Evolutionary conservation across 208 protist genomes (phyloP), one percentile per base, ranked within the genome.

Genomic region (Leishmania tropica): DNA sequence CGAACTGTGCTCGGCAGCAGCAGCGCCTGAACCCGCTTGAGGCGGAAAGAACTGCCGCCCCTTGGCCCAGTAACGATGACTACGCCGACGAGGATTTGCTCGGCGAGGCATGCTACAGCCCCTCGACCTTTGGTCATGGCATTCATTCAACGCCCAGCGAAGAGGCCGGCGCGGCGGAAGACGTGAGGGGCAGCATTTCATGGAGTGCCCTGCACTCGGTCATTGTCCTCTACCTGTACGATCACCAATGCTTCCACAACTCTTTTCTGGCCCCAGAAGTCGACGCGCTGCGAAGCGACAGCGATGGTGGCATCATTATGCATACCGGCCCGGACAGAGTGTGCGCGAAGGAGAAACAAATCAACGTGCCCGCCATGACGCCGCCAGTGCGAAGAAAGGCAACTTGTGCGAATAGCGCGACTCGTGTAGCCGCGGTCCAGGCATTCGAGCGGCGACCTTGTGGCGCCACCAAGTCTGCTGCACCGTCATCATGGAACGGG

Each of bases 181-280:
- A 68, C 31, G 62, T 15, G 31, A 35, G 31, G 15, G 31, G 15
- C 31, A 68, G 48, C n/a, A 62, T 85, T n/a, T 53, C 76, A 15
- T 85, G 81, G 81, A 7, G 1, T 4, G 54, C 76, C 0, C 35
- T 85, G 28, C 10, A 85, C n/a, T 60, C 70, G 11, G 81, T 35
- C 4, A 28, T 85, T 53, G 81, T 85, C 21, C 71, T 85, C 19
- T 68, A 78, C 48, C 76, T 85, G 31, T 60, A 64, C 51, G 58
- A 81, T 48, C 60, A 74, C 21, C 81, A 78, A 6, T n/a, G 28
- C 81, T 81, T 85, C n/a, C 65, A 73, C 31, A 67, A 67, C 75
- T 85, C 81, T 19, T 85, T 85, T 74, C 70, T 78, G 1, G 28
- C 47, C n/a, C 24, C 24, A 19, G 75, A 83, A 45, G 48, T 83